These are phyloP conservation scores for Epichloe aotearoae DNA, from an alignment of 2,329 filamentous ascomycete species.

Conservation along the genomic window DNA sequence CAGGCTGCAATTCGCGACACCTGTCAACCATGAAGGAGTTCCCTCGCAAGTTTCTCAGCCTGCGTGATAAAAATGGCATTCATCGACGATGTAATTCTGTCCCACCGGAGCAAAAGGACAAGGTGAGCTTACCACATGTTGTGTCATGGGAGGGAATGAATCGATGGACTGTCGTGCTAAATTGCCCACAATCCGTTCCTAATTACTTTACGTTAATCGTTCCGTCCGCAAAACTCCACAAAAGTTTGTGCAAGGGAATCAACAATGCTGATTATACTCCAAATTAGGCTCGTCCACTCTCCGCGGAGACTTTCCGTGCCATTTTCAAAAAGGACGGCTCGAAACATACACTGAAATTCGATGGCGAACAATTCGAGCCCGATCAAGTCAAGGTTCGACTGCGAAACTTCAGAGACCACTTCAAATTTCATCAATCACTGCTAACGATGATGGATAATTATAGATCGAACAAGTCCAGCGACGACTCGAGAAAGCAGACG, in stretches of 20 bases:
- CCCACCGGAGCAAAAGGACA: constrained; percentile 32
- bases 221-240: background rate
- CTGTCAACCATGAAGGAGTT: constrained; percentile 34
- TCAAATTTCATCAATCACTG: background rate
- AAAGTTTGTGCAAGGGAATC: background rate
- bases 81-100: constrained; percentile 43
- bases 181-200: background rate
- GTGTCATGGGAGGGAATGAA: background rate
- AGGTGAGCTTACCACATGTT: constrained; percentile 25
- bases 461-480: constrained; percentile 29
- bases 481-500: constrained; percentile 29
- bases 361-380: constrained; percentile 23
- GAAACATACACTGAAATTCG: constrained; percentile 30
- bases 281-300: constrained; percentile 35
- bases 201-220: background rate
- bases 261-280: background rate
- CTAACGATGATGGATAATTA: background rate
- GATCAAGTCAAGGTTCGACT: constrained; percentile 16
- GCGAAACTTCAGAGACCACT: background rate
- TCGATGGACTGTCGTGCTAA: background rate
- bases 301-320: constrained; percentile 44
- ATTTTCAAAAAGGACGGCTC: constrained; percentile 52
- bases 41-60: constrained; percentile 54
- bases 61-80: constrained; percentile 49
- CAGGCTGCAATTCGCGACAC: background rate